These are phyloP conservation scores for Panicum miliaceum DNA, from an alignment of 176 grass and related monocot species.

Conservation along the genomic window DNA sequence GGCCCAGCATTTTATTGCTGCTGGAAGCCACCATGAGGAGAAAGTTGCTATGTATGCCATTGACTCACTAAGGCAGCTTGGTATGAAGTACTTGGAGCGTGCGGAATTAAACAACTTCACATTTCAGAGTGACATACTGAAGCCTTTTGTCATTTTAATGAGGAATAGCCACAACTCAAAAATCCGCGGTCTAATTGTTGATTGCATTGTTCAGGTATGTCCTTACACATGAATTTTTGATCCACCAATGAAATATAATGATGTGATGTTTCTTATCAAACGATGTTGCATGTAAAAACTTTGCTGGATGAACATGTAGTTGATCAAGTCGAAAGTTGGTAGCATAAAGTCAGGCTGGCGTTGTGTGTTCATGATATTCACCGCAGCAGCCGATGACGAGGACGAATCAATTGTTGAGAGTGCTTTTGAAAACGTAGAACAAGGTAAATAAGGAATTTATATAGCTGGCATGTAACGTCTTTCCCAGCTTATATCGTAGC, in stretches of 20 bases:
- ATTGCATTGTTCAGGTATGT: conserved; percentile 97
- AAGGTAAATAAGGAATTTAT: conserved; percentile 58
- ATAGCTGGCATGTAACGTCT: conserved; percentile 24
- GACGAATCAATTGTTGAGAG: conserved; percentile 93
- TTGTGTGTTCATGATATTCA: conserved; percentile 99
- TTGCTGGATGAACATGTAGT: conserved; percentile 48
- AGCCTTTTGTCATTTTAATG: conserved; percentile 99
- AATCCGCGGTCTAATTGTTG: conserved; percentile 94
- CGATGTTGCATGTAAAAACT: conserved; percentile 30
- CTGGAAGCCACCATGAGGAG: conserved; percentile 94
- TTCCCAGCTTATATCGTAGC: conserved; percentile 21
- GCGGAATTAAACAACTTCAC: conserved; percentile 99
- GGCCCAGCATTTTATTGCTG: conserved; percentile 94
- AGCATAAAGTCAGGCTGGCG: conserved; percentile 99
- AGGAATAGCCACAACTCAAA: conserved; percentile 88
- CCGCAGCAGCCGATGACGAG: conserved; percentile 92
- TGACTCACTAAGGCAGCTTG: conserved; percentile 96
- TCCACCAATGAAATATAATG: conserved; percentile 13
- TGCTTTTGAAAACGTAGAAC: conserved; percentile 99
- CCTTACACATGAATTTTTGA: conserved; percentile 26
- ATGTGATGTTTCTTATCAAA: conserved; percentile 35
- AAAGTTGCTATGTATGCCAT: conserved; percentile 98
- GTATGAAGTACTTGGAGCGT: conserved; percentile 99
- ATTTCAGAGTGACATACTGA: conserved; percentile 98
- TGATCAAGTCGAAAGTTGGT: conserved; percentile 99